These are phyloP conservation scores for Salinomyces thailandicus DNA, from an alignment of 2,329 filamentous ascomycete species.

Conservation along the genomic window DNA sequence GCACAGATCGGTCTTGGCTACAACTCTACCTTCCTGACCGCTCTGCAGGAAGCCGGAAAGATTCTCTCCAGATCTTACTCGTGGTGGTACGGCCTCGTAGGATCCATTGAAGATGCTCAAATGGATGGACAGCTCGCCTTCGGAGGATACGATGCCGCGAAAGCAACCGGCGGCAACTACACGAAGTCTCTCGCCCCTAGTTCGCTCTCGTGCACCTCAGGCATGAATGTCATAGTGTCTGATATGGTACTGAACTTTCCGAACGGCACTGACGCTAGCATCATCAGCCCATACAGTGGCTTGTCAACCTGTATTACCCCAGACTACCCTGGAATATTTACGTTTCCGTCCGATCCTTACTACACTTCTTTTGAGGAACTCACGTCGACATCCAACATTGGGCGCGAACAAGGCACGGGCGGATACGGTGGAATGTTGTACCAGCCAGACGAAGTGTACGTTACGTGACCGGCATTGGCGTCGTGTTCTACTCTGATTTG, in stretches of 20 bases:
- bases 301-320: conserved; percentile 10
- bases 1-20: conserved; percentile 16
- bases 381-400: conserved; percentile 1
- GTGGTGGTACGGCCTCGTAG: conserved; percentile 18
- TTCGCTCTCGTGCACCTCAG: conserved; percentile 9
- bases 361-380: conserved; percentile 5
- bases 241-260: conserved; percentile 19
- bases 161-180: conserved; percentile 15
- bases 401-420: not conserved
- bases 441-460: conserved; percentile 7
- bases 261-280: conserved; percentile 15
- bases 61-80: conserved; percentile 21
- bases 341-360: conserved; percentile 8
- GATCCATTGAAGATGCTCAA: conserved; percentile 8
- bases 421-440: conserved; percentile 2
- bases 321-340: conserved; percentile 10
- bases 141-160: conserved; percentile 24
- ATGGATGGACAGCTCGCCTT: conserved; percentile 21
- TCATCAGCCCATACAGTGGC: conserved; percentile 1
- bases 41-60: conserved; percentile 9
- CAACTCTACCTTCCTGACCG: conserved; percentile 21
- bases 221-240: conserved; percentile 15
- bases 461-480: not conserved
- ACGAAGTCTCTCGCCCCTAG: conserved; percentile 9
- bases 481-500: not conserved